phyloP scores from a whole-genome alignment of 2,329 filamentous ascomycete genomes.

The Colletotrichum tropicicola region DNA sequence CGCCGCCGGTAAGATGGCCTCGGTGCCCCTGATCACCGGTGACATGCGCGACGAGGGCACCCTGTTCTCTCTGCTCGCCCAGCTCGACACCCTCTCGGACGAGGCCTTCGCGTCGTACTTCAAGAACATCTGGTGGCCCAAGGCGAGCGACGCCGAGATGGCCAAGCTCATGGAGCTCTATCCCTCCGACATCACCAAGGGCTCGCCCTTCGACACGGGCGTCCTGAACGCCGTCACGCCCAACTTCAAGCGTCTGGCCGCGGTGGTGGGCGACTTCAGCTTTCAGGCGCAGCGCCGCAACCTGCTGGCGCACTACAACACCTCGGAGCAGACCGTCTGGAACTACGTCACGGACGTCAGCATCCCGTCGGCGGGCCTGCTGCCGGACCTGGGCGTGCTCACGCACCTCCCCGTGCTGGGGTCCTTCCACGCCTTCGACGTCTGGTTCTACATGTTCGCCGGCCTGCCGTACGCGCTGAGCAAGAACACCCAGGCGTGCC shows the following conservation, averaged over 20 bases:
- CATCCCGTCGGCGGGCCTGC: neutral
- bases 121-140: neutral
- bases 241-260: constrained; percentile 70
- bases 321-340: constrained; percentile 1
- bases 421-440: constrained; percentile 5
- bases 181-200: constrained; percentile 57
- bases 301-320: constrained; percentile 11
- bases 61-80: constrained; percentile 59
- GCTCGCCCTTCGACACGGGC: constrained; percentile 68
- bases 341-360: constrained; percentile 13
- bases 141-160: neutral
- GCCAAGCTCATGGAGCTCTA: constrained; percentile 33
- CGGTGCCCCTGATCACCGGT: constrained; percentile 69
- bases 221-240: constrained; percentile 68
- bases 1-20: constrained; percentile 10
- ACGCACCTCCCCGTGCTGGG: constrained; percentile 7
- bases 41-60: constrained; percentile 74
- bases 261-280: constrained; percentile 68
- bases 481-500: constrained; percentile 13
- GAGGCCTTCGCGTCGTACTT: neutral
- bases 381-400: neutral
- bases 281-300: constrained; percentile 53
- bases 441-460: constrained; percentile 14
- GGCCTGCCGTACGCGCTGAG: constrained; percentile 7
- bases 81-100: neutral